Base-by-base conservation (phyloP, 2,329 filamentous ascomycete genomes). In the Dactylonectria estremocensis region DNA sequence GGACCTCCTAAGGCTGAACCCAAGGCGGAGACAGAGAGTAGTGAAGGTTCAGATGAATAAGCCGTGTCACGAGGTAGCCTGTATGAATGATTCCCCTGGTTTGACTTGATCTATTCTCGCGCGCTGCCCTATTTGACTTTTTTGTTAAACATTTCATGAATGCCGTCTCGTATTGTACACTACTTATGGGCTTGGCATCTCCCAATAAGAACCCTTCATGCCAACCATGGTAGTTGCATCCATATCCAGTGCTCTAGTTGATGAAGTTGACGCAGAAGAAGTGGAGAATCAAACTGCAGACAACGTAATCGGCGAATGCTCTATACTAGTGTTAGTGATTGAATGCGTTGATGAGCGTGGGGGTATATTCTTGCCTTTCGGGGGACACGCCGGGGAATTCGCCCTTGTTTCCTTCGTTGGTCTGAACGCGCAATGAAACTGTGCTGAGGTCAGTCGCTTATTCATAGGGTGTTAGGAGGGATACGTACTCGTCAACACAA, bases 221-320 rank as follows among this genome's bases (percentile, higher is more conserved):
- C 63, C 43, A 35, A 46, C 57, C 20, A 52, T 60, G 14, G n/a
- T 45, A 56, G 33, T 35, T 50, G 43, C 28, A 11, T n/a, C 50
- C 55, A 46, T 45, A 10, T 28, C 18, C 33, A n/a, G 24, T 45
- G 20, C 31, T 56, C 68, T 87, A 99, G 88, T 99, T 99, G 86
- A 99, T 98, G 83, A 99, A 99, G 88, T 99, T 99, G 81, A 98
- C 91, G 84, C 95, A 98, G 88, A 99, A 99, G 85, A 98, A 97
- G 86, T 99, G 96, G 81, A 98, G 85, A 80, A 98, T 94, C 81
- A 99, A 82, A 82, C 95, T 98, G 80, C 95, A 96, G 76, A 98
- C 94, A 68, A 99, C 88, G 80, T 93, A 99, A 84, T 99, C 96
- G 79, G 96, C 95, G 82, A 99, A 99, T 45, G 96, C 95, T 81